Evolutionary conservation across 2,329 filamentous ascomycete species (phyloP).

Genomic region (Alternaria sp.): DNA sequence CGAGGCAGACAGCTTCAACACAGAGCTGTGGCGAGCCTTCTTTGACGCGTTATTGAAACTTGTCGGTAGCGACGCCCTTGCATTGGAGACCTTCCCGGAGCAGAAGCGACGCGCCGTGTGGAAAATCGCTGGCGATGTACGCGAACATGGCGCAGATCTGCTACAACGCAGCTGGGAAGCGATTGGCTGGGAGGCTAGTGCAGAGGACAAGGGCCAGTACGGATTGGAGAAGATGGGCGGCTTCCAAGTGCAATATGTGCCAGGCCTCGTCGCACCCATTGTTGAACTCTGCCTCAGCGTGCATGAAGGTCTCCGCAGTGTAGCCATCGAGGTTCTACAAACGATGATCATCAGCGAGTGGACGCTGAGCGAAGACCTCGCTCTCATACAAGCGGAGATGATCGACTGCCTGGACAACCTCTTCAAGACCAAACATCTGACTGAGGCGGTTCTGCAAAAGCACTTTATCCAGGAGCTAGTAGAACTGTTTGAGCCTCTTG

Average conservation of each 20-base stretch:
- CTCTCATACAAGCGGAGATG: slow-evolving; percentile 92
- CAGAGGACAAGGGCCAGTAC: slow-evolving; percentile 79
- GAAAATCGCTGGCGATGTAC: slow-evolving; percentile 97
- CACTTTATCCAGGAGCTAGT: slow-evolving; percentile 88
- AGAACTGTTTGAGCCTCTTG: slow-evolving; percentile 76
- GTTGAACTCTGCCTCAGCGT: slow-evolving; percentile 94
- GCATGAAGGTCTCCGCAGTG: slow-evolving; percentile 85
- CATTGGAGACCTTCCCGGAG: slow-evolving; percentile 94
- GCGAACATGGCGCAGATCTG: slow-evolving; percentile 87
- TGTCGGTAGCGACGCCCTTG: slow-evolving; percentile 85
- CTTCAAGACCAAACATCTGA: slow-evolving; percentile 87
- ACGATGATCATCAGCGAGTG: slow-evolving; percentile 99
- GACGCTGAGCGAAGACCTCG: slow-evolving; percentile 91
- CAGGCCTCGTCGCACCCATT: slow-evolving; percentile 86
- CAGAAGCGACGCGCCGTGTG: slow-evolving; percentile 95
- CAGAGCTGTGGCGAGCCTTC: slow-evolving; percentile 91
- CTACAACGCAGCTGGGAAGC: slow-evolving; percentile 89
- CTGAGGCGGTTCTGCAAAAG: slow-evolving; percentile 89
- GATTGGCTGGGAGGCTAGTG: slow-evolving; percentile 91
- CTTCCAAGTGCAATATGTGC: slow-evolving; percentile 98
- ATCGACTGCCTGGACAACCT: slow-evolving; percentile 90
- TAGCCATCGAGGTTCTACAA: slow-evolving; percentile 91
- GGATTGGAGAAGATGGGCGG: slow-evolving; percentile 86
- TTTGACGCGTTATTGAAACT: slow-evolving; percentile 89
- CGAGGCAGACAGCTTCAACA: slow-evolving; percentile 90